These are phyloP conservation scores for Backusella parvicylindrica DNA, from an alignment of 192 early-diverging fungal genomes.

Conservation along the genomic window DNA sequence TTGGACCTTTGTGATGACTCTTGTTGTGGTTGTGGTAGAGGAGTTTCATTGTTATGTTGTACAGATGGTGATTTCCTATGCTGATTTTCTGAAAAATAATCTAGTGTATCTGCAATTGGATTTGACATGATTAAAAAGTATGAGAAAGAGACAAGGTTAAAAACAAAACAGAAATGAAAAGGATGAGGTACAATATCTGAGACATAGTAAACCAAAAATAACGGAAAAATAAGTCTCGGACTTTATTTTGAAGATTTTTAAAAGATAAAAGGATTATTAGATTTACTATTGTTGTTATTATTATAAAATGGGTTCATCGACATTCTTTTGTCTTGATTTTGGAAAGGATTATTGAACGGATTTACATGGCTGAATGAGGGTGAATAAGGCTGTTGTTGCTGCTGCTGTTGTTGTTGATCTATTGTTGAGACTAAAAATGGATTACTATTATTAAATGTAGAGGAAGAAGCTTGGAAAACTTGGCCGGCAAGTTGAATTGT, in stretches of 20 bases:
- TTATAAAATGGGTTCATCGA: neutral
- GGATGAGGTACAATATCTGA: neutral
- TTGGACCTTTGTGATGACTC: neutral
- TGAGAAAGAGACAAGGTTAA: neutral
- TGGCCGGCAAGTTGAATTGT: conserved; percentile 6
- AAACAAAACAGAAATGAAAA: neutral
- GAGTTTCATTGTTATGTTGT: neutral
- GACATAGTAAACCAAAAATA: neutral
- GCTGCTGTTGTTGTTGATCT: neutral
- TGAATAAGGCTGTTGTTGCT: neutral
- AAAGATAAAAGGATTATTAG: neutral
- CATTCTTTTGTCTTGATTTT: neutral
- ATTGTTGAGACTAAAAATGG: neutral
- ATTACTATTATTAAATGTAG: neutral
- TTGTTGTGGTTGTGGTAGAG: neutral
- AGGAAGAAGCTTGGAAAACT: neutral
- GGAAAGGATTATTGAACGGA: neutral
- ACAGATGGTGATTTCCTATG: neutral
- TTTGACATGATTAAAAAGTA: conserved; percentile 22
- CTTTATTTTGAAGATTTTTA: neutral
- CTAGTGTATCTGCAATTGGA: conserved; percentile 18
- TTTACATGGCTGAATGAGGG: neutral
- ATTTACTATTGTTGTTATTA: neutral
- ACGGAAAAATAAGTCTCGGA: neutral
- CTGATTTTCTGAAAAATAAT: conserved; percentile 6